These are phyloP conservation scores for Medicago arabica DNA, from an alignment of 306 rosid genomes.

Conservation along the genomic window DNA sequence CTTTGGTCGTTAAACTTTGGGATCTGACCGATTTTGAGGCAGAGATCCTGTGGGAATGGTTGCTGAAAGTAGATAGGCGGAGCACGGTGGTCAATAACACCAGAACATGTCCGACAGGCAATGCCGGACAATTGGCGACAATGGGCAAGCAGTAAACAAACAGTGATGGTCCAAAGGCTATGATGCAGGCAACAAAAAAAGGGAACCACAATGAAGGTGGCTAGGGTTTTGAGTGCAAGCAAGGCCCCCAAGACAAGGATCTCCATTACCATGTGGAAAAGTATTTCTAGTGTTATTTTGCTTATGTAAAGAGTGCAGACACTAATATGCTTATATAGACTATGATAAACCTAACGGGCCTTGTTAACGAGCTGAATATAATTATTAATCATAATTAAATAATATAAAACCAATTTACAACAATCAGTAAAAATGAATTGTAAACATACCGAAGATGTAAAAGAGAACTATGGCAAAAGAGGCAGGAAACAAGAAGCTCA, in stretches of 20 bases:
- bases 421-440: conserved; percentile 14
- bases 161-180: not conserved
- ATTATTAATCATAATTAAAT: not conserved
- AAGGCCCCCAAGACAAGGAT: not conserved
- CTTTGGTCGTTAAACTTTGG: not conserved
- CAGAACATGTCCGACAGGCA: not conserved
- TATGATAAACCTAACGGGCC: not conserved
- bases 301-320: not conserved
- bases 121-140: not conserved
- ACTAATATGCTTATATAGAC: not conserved
- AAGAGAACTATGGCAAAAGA: conserved; percentile 76
- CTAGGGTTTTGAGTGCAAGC: not conserved
- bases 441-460: conserved; percentile 77
- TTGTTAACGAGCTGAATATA: not conserved
- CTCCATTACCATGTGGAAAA: not conserved
- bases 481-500: conserved; percentile 94
- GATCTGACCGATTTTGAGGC: not conserved
- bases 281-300: not conserved
- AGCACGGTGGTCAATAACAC: not conserved
- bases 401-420: not conserved
- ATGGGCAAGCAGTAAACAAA: not conserved
- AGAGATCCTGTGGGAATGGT: not conserved
- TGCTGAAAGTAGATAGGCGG: not conserved
- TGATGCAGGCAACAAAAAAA: not conserved
- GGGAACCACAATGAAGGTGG: not conserved